phyloP scores from a whole-genome alignment of 2,329 filamentous ascomycete species.

The Aspergillus sp. region DNA sequence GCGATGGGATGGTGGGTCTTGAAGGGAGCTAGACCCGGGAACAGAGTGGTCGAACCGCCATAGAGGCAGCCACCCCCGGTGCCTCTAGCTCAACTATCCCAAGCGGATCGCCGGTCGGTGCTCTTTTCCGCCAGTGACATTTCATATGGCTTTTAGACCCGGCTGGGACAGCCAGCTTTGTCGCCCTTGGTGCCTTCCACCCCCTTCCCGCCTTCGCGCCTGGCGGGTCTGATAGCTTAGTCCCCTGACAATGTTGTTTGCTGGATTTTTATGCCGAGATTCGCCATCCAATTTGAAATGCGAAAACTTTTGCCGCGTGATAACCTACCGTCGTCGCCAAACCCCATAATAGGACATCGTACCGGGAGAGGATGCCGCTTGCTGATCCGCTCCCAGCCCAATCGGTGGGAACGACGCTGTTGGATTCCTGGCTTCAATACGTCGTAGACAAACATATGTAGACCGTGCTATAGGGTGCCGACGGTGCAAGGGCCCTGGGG shows the following conservation, averaged over 20 bases:
- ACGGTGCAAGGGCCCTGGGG: neutral
- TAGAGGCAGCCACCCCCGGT: neutral
- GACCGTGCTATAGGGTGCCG: neutral
- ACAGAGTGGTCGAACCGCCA: neutral
- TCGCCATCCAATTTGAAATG: neutral
- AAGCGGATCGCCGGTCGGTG: conserved; percentile 3
- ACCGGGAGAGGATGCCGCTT: neutral
- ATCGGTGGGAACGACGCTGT: no score
- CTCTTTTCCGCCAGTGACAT: conserved; percentile 12
- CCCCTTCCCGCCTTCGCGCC: neutral
- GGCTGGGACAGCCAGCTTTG: neutral
- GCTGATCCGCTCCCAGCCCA: neutral
- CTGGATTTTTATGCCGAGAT: neutral
- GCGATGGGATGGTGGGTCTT: neutral
- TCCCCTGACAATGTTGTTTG: neutral
- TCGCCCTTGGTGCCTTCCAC: neutral
- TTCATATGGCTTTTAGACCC: neutral
- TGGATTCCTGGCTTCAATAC: neutral
- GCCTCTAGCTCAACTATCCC: neutral
- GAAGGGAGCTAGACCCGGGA: neutral
- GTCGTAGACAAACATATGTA: neutral
- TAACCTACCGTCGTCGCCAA: neutral
- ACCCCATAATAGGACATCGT: no score
- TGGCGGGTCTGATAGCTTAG: neutral
- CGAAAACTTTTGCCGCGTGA: neutral